Evolutionary conservation across 768 basidiomycete genomes (phyloP), one percentile per base, ranked within the genome.

Genomic region (Hebeloma cylindrosporum): DNA sequence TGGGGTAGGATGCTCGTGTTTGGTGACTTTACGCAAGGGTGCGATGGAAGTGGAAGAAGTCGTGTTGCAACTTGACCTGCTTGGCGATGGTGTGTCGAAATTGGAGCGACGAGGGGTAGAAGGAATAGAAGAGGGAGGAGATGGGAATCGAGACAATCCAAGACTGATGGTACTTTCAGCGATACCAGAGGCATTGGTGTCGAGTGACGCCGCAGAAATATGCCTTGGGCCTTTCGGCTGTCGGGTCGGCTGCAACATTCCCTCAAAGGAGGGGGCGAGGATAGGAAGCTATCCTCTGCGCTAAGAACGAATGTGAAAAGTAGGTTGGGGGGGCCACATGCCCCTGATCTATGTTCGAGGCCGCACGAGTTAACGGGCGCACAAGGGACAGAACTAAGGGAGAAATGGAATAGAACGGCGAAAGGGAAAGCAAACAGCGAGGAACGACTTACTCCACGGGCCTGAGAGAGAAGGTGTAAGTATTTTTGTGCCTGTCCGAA

Each of bases 81-180:
- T 59, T 6, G 62, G 54, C 18, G 61, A 60, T 22, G 65, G 57
- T 20, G 58, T 44, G 43, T 50, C 50, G 40, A 66, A 67, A 39
- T 62, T 53, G 18, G 68, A 62, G 7, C 63, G 48, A 17, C 66
- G 61, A 18, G 74, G 74, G 17, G 72, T 71, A 16, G 61, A 51
- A 16, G 77, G 75, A 17, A 75, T 68, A 29, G 71, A 73, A 33
- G 65, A 54, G 18, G 81, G 80, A 1, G 79, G 78, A 36, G 67
- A 64, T 16, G 79, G 80, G 47, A 82, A 84, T 40, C 74, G 69
- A 25, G 74, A 74, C 43, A 78, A 65, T 13, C 65, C 70, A 53
- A 73, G 70, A 58, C 74, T 77, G 33, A 81, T 74, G 21, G 78
- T 77, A 40, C 78, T 80, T 38, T 75, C 75, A 25, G 80, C 78